Conservation (phyloP, 352 stramenopile species). For the Globisporangium yorkense region DNA sequence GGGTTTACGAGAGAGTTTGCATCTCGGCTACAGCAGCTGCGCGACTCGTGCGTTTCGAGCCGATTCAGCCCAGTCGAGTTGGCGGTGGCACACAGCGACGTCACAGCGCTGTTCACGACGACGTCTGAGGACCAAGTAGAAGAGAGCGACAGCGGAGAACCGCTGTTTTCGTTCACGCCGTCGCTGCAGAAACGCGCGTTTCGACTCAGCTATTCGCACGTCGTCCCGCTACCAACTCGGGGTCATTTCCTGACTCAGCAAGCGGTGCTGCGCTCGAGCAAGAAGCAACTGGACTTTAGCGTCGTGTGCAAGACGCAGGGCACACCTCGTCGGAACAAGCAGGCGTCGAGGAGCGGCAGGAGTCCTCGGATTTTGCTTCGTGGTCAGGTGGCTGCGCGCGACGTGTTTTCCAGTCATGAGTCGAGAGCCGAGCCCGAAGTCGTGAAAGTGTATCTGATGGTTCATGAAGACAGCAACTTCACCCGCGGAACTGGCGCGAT, state of each 20-base stretch:
- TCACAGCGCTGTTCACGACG: constrained; percentile 10
- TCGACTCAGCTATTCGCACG: constrained; percentile 33
- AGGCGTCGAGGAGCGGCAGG: constrained; percentile 4
- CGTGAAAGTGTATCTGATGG: constrained; percentile 15
- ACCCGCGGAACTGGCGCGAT: background rate
- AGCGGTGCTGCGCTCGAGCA: background rate
- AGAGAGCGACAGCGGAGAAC: background rate
- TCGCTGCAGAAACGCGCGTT: constrained; percentile 40
- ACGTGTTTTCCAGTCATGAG: constrained; percentile 5
- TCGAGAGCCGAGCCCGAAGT: constrained; percentile 6
- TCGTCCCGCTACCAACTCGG: constrained; percentile 11
- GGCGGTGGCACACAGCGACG: constrained; percentile 30
- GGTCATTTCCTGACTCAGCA: background rate
- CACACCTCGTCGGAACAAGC: constrained; percentile 8
- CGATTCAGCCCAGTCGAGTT: constrained; percentile 48
- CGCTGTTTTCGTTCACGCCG: constrained; percentile 38
- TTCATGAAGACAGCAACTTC: background rate
- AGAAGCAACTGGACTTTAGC: constrained; percentile 17
- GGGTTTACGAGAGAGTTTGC: constrained; percentile 35
- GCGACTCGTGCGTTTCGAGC: constrained; percentile 40
- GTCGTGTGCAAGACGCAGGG: constrained; percentile 21
- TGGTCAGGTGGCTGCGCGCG: constrained; percentile 11
- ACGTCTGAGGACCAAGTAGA: too few species aligned
- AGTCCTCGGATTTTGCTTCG: constrained; percentile 11
- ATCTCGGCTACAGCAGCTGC: constrained; percentile 31